A percentile compares a stretch with the other conserved stretches of the same genome.
Evolutionary conservation across 148 eudicot genomes (phyloP).

Genomic region (Persicaria tinctoria): DNA sequence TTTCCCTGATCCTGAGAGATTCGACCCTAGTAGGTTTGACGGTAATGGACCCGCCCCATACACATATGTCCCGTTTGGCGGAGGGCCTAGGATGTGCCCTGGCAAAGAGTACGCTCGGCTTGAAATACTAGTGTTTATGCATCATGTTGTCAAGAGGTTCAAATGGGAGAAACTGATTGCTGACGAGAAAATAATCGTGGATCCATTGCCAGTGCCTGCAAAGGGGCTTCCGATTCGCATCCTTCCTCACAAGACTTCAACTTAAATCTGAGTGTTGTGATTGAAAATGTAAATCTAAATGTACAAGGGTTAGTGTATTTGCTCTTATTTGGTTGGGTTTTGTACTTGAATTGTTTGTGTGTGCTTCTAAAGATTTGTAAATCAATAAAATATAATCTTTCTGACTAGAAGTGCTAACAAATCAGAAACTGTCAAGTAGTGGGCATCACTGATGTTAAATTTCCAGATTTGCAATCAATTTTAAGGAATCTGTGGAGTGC

Average conservation of each 20-base stretch:
- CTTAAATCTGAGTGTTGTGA: not conserved
- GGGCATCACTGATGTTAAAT: too few relatives aligned
- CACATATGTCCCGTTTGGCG: constrained; percentile 12
- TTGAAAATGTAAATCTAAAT: not conserved
- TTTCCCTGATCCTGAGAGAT: constrained; percentile 22
- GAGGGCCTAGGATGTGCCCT: constrained; percentile 6
- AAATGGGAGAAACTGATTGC: constrained; percentile 11
- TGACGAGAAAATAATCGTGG: not conserved
- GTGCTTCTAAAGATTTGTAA: too few relatives aligned
- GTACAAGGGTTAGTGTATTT: not conserved
- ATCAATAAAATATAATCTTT: too few relatives aligned
- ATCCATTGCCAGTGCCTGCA: constrained; percentile 8
- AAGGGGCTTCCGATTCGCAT: constrained; percentile 14
- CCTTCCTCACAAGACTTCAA: not conserved
- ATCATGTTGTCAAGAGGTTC: constrained; percentile 11
- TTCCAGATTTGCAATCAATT: too few relatives aligned
- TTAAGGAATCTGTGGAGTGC: too few relatives aligned
- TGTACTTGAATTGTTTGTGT: not conserved
- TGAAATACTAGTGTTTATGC: constrained; percentile 4
- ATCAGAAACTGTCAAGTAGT: too few relatives aligned
- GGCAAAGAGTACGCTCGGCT: not conserved
- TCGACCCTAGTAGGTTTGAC: constrained; percentile 13
- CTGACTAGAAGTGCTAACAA: too few relatives aligned
- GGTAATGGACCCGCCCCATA: not conserved
- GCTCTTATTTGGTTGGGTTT: not conserved